Evolutionary conservation across 495 filamentous ascomycete genomes (phyloP).

Genomic region (Cladorrhinum samala): DNA sequence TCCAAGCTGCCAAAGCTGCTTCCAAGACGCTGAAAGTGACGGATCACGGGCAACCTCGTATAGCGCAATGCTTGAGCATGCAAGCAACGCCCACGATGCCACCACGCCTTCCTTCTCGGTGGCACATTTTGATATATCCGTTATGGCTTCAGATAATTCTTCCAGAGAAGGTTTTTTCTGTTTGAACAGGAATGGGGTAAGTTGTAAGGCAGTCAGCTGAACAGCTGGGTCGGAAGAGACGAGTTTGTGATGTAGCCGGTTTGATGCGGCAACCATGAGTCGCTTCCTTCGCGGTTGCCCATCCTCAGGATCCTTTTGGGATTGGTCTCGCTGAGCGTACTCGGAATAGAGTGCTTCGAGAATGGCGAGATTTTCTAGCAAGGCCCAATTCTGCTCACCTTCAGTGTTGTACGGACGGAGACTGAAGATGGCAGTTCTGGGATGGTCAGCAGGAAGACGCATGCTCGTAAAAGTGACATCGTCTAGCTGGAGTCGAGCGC

Average conservation of each 20-base stretch:
- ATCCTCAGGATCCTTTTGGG: conserved; percentile 19
- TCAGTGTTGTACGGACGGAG: conserved; percentile 41
- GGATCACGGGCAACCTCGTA: conserved; percentile 16
- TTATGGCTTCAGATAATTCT: conserved; percentile 34
- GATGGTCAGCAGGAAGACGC: conserved; percentile 26
- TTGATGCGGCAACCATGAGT: conserved; percentile 49
- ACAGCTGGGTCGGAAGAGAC: conserved; percentile 46
- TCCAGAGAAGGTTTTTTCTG: conserved; percentile 30
- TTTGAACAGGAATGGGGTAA: conserved; percentile 65
- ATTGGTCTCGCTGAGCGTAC: conserved; percentile 19
- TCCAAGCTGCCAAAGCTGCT: conserved; percentile 67
- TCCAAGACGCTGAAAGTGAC: conserved; percentile 47
- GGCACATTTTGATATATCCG: conserved; percentile 29
- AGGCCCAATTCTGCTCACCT: conserved; percentile 50
- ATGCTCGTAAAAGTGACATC: conserved; percentile 56
- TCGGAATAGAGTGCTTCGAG: conserved; percentile 40
- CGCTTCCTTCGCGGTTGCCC: conserved; percentile 57
- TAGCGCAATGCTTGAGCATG: conserved; percentile 36
- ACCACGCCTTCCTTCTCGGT: conserved; percentile 32
- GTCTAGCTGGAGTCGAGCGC: conserved; percentile 68
- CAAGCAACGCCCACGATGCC: conserved; percentile 53
- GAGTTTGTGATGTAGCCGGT: conserved; percentile 58
- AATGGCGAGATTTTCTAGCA: conserved; percentile 45
- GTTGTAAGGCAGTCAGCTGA: conserved; percentile 65
- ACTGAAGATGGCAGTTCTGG: conserved; percentile 36